These are phyloP conservation scores for Entomortierella parvispora DNA, from an alignment of 192 early-diverging fungal species.

Conservation along the genomic window DNA sequence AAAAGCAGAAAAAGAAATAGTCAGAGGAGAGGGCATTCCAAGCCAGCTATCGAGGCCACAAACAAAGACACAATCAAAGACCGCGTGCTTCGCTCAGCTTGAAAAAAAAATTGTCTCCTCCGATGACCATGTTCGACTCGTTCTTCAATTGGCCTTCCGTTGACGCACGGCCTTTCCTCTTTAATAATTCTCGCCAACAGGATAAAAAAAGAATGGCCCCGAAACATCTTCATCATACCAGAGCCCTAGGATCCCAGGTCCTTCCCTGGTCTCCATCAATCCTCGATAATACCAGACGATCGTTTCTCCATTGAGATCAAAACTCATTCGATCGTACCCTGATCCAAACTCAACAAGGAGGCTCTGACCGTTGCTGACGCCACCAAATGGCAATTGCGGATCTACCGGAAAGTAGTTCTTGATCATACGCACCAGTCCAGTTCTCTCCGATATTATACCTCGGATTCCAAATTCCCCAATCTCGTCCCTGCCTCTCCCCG, in stretches of 20 bases:
- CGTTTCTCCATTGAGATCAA: neutral
- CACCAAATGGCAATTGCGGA: no score
- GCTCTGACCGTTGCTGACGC: neutral
- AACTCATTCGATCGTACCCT: neutral
- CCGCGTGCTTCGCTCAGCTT: neutral
- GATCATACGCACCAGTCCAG: slow-evolving; percentile 9
- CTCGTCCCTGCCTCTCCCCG: slow-evolving; percentile 3
- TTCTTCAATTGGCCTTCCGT: no score
- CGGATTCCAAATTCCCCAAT: slow-evolving; percentile 19
- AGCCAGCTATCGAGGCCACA: neutral
- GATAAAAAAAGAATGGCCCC: slow-evolving; percentile 15
- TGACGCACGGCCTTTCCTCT: neutral
- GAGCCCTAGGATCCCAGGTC: slow-evolving; percentile 9
- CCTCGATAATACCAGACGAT: slow-evolving; percentile 16
- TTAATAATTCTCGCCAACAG: neutral
- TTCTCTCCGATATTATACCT: slow-evolving; percentile 6
- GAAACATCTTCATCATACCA: slow-evolving; percentile 13
- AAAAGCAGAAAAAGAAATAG: neutral
- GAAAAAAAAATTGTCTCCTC: no score
- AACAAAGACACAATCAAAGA: slow-evolving; percentile 15
- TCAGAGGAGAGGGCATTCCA: neutral
- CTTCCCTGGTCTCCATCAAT: neutral
- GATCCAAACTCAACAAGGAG: slow-evolving; percentile 8
- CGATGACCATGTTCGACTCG: no score
- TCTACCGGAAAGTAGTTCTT: slow-evolving; percentile 27